Percentiles rank a stretch among this genome's conserved stretches.
Evolutionary conservation across 306 rosid genomes (phyloP).

Genomic region (Argentina anserina): DNA sequence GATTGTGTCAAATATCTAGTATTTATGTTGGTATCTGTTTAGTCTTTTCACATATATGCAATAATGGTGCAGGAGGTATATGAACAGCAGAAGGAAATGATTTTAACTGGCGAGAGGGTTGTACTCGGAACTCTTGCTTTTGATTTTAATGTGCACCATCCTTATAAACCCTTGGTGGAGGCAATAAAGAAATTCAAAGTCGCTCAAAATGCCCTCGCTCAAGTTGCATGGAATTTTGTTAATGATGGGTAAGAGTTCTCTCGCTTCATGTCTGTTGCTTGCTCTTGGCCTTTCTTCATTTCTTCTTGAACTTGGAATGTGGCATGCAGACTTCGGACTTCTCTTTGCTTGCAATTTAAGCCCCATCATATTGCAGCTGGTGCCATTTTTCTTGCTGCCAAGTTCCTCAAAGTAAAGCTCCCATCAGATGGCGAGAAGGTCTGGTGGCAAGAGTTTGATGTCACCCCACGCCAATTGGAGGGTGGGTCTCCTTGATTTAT

Average conservation of each 20-base stretch:
- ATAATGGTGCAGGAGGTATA: constrained; percentile 74
- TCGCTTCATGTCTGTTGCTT: constrained; percentile 38
- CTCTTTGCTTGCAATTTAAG: constrained; percentile 99
- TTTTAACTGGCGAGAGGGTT: constrained; percentile 83
- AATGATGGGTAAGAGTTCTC: constrained; percentile 79
- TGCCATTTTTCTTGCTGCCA: constrained; percentile 99
- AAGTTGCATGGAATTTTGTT: constrained; percentile 99
- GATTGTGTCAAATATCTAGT: background rate
- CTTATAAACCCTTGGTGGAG: constrained; percentile 97
- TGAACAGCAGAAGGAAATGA: constrained; percentile 92
- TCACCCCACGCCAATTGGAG: constrained; percentile 99
- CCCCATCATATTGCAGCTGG: constrained; percentile 99
- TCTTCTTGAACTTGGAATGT: constrained; percentile 59
- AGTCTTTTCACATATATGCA: constrained; percentile 1
- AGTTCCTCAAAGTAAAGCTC: constrained; percentile 95
- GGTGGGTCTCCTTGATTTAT: constrained; percentile 73
- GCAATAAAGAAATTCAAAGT: constrained; percentile 99
- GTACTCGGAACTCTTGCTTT: constrained; percentile 96
- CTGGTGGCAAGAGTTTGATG: constrained; percentile 99
- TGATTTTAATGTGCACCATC: constrained; percentile 93
- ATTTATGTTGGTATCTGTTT: background rate
- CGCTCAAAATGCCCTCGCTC: constrained; percentile 99
- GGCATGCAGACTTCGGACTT: constrained; percentile 94
- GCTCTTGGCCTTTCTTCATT: constrained; percentile 41
- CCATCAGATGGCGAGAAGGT: constrained; percentile 99